phyloP scores from a whole-genome alignment of 2,329 filamentous ascomycete species.

The Penicillium sp. region DNA sequence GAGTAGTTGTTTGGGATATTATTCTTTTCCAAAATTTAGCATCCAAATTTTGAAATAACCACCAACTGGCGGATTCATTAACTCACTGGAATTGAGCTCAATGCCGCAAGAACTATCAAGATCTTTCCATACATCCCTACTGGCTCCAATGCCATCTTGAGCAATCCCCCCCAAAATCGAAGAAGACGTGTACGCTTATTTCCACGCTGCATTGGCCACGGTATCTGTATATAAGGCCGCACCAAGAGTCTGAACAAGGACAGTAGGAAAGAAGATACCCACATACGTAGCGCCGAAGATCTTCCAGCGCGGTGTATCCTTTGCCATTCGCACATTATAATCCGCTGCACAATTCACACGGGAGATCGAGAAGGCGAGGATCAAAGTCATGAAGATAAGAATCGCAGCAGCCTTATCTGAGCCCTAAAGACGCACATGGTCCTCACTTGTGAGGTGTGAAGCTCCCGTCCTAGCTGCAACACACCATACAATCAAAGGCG shows the following conservation, averaged over 20 bases:
- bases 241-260: constrained; percentile 33
- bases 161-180: constrained; percentile 32
- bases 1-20: constrained; percentile 41
- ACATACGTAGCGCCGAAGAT: constrained; percentile 30
- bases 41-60: too few relatives aligned
- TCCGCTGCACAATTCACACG: constrained; percentile 41
- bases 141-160: constrained; percentile 32
- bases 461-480: constrained; percentile 39
- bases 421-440: constrained; percentile 24
- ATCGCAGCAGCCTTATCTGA: constrained; percentile 34
- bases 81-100: constrained; percentile 34
- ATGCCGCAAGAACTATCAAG: constrained; percentile 31
- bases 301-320: constrained; percentile 32
- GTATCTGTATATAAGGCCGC: constrained; percentile 35
- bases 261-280: constrained; percentile 26
- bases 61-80: neutral
- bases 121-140: constrained; percentile 38
- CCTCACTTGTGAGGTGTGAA: constrained; percentile 29
- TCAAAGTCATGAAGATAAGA: constrained; percentile 36
- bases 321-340: constrained; percentile 40
- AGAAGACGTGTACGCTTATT: constrained; percentile 24
- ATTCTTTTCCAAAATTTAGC: constrained; percentile 24
- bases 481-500: constrained; percentile 38
- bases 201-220: constrained; percentile 25
- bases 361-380: constrained; percentile 39